A percentile compares a stretch with the other conserved stretches of the same genome.
Evolutionary conservation across 1,284 basidiomycete genomes (phyloP).

Genomic region (Thecaphora thlaspeos): DNA sequence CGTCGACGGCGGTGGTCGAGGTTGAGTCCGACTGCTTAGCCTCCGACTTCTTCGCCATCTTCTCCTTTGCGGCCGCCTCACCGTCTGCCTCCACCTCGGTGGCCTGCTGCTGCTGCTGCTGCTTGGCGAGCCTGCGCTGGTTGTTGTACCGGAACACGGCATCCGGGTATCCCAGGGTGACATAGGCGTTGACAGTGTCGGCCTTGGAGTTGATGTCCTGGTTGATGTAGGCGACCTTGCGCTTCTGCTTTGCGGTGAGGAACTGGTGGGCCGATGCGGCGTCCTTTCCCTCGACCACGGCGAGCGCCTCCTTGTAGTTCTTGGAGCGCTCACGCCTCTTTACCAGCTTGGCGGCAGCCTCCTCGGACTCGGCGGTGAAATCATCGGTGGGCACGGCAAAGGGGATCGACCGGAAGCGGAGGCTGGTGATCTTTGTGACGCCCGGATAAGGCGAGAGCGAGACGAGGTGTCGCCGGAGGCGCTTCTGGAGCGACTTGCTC

Average conservation of each 20-base stretch:
- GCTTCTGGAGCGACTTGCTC: slow-evolving; percentile 59
- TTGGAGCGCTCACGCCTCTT: slow-evolving; percentile 62
- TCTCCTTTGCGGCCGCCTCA: too few relatives aligned
- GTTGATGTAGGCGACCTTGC: slow-evolving; percentile 91
- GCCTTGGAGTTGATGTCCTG: slow-evolving; percentile 63
- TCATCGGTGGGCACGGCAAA: slow-evolving; percentile 55
- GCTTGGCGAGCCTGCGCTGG: slow-evolving; percentile 7
- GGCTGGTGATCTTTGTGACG: slow-evolving; percentile 31
- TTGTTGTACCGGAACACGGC: slow-evolving; percentile 25
- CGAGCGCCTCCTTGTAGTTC: slow-evolving; percentile 66
- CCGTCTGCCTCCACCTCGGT: too few relatives aligned
- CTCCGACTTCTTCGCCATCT: too few relatives aligned
- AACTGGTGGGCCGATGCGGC: slow-evolving; percentile 59
- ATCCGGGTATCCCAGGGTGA: slow-evolving; percentile 44
- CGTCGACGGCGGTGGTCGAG: background rate
- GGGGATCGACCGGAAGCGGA: slow-evolving; percentile 58
- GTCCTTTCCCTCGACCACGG: slow-evolving; percentile 49
- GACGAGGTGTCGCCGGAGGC: slow-evolving; percentile 57
- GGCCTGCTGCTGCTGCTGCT: background rate
- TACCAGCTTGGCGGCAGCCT: slow-evolving; percentile 50
- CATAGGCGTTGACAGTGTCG: slow-evolving; percentile 50
- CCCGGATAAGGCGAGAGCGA: slow-evolving; percentile 43
- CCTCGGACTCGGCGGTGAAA: slow-evolving; percentile 45
- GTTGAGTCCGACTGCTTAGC: slow-evolving; percentile 2
- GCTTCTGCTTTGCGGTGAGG: slow-evolving; percentile 81